phyloP scores from a whole-genome alignment of 169 alveolate genomes.

The Plasmodium fragile region DNA sequence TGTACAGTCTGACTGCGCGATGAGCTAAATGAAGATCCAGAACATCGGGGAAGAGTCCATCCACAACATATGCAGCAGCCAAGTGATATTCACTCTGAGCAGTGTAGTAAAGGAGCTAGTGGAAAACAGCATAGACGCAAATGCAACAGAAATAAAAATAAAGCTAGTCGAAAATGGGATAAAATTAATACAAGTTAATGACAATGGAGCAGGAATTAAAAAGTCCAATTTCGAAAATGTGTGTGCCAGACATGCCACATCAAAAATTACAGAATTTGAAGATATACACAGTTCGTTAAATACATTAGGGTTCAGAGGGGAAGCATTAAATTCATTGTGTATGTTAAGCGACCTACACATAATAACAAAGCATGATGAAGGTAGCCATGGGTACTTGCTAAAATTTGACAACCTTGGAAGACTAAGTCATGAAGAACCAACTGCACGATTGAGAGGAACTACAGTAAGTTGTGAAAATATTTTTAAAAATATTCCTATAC shows the following conservation, averaged over 20 bases:
- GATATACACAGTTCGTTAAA: slow-evolving; percentile 90
- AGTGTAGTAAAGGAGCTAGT: slow-evolving; percentile 93
- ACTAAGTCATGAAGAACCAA: slow-evolving; percentile 69
- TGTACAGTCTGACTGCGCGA: background rate
- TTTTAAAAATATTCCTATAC: slow-evolving; percentile 75
- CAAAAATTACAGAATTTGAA: slow-evolving; percentile 93
- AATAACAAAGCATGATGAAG: slow-evolving; percentile 80
- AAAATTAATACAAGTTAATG: slow-evolving; percentile 92
- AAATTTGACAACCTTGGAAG: slow-evolving; percentile 80
- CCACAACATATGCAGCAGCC: slow-evolving; percentile 65
- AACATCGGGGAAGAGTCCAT: slow-evolving; percentile 64
- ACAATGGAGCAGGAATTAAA: slow-evolving; percentile 94
- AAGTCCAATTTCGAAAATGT: slow-evolving; percentile 86
- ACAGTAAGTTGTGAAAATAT: slow-evolving; percentile 74
- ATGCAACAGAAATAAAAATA: slow-evolving; percentile 90
- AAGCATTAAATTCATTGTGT: slow-evolving; percentile 86
- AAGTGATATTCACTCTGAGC: slow-evolving; percentile 64
- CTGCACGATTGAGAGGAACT: slow-evolving; percentile 79
- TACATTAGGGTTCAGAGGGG: slow-evolving; percentile 96
- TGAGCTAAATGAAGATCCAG: slow-evolving; percentile 28
- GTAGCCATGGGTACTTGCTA: slow-evolving; percentile 81
- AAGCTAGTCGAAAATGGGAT: slow-evolving; percentile 91
- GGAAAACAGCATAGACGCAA: slow-evolving; percentile 96
- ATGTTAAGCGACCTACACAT: slow-evolving; percentile 80
- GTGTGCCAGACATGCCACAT: slow-evolving; percentile 92